Evolutionary conservation across 768 basidiomycete species (phyloP).

Genomic region (Mycena vitilis): DNA sequence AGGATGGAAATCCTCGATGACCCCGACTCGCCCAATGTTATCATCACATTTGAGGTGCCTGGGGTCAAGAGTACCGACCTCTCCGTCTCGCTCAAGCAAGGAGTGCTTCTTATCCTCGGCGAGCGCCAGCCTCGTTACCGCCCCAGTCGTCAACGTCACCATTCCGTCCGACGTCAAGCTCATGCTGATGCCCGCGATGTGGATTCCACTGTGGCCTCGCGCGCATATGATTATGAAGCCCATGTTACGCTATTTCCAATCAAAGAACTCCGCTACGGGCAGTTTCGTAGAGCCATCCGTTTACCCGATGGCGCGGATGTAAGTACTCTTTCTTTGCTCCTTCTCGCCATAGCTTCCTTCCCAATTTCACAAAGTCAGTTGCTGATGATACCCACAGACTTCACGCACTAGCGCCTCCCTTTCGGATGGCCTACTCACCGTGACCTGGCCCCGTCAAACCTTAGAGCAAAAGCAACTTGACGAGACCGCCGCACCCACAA

Average conservation of each 20-base stretch:
- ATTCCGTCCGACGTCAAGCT: slow-evolving; percentile 11
- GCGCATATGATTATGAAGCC: not conserved
- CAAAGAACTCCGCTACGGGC: slow-evolving; percentile 58
- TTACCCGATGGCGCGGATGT: slow-evolving; percentile 55
- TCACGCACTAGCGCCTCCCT: slow-evolving; percentile 50
- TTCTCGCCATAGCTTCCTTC: not conserved
- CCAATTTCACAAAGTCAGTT: slow-evolving; percentile 3
- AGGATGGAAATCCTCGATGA: slow-evolving; percentile 60
- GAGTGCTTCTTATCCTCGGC: slow-evolving; percentile 49
- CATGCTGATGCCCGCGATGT: slow-evolving; percentile 7
- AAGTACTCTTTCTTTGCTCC: slow-evolving; percentile 28
- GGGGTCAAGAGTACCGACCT: slow-evolving; percentile 54
- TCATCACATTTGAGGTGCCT: slow-evolving; percentile 58
- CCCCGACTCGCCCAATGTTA: slow-evolving; percentile 44
- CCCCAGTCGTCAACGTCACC: slow-evolving; percentile 8
- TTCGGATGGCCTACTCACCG: slow-evolving; percentile 54
- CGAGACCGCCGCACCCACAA: too few species aligned
- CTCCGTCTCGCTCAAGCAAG: slow-evolving; percentile 47
- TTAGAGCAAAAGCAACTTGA: not conserved
- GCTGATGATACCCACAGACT: slow-evolving; percentile 48
- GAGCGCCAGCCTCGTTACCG: slow-evolving; percentile 40
- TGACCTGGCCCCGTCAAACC: slow-evolving; percentile 54
- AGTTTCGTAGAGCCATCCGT: slow-evolving; percentile 52
- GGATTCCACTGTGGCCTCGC: slow-evolving; percentile 24
- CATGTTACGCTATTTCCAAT: slow-evolving; percentile 32